Evolutionary conservation across 768 basidiomycete species (phyloP).

Genomic region (Sporobolomyces phaffii): DNA sequence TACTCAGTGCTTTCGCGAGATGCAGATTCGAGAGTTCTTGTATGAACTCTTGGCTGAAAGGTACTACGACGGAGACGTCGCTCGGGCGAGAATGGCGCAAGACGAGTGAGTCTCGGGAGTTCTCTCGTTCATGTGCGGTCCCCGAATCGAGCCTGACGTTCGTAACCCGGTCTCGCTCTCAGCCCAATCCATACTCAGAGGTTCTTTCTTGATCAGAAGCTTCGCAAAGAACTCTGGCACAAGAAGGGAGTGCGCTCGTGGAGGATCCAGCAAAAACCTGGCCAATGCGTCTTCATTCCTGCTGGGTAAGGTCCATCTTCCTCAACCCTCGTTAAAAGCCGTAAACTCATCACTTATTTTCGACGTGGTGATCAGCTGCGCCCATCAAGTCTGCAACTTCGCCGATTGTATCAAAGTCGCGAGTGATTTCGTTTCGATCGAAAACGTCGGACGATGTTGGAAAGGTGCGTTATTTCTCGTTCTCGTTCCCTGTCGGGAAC

Average conservation of each 20-base stretch:
- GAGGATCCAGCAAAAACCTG: constrained; percentile 80
- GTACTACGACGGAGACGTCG: constrained; percentile 44
- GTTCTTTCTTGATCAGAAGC: constrained; percentile 68
- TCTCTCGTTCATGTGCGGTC: neutral
- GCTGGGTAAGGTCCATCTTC: constrained; percentile 56
- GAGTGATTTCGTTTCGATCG: constrained; percentile 87
- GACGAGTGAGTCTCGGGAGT: constrained; percentile 49
- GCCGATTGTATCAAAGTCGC: constrained; percentile 96
- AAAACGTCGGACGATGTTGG: constrained; percentile 82
- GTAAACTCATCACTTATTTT: no score
- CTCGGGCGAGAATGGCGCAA: constrained; percentile 15
- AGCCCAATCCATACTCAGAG: constrained; percentile 81
- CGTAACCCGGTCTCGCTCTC: neutral
- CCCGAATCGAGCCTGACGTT: neutral
- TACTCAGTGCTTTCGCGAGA: accelerated
- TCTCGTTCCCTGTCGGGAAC: no score
- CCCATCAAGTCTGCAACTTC: constrained; percentile 72
- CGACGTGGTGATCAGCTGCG: constrained; percentile 39
- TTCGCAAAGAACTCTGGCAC: constrained; percentile 64
- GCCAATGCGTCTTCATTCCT: constrained; percentile 91
- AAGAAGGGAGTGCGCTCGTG: constrained; percentile 67
- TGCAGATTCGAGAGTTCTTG: constrained; percentile 64
- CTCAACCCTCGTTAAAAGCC: neutral
- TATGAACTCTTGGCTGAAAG: constrained; percentile 53
- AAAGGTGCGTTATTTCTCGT: constrained; percentile 42